Evolutionary conservation across 345 rosid species (phyloP).

Genomic region (Limnanthes douglasii): DNA sequence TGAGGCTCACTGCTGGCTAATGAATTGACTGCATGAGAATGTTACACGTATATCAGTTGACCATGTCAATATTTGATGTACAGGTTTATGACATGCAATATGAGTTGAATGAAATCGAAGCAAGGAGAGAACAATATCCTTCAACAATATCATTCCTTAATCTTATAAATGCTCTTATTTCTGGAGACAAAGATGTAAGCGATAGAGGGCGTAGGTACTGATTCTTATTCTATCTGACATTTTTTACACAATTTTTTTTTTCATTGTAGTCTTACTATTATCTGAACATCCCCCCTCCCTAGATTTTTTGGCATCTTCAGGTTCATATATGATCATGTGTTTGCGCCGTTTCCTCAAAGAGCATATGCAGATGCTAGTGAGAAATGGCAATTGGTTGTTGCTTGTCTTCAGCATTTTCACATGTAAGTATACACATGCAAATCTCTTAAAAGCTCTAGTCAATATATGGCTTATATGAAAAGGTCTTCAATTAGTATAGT

Average conservation of each 20-base stretch:
- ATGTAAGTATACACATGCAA: conserved; percentile 56
- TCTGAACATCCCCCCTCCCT: conserved; percentile 15
- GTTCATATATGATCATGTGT: conserved; percentile 82
- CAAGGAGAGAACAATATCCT: conserved; percentile 82
- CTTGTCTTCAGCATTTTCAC: conserved; percentile 94
- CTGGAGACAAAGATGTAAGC: conserved; percentile 70
- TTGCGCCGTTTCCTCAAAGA: conserved; percentile 86
- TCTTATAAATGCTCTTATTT: conserved; percentile 69
- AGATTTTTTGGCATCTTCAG: conserved; percentile 90
- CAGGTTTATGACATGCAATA: conserved; percentile 96
- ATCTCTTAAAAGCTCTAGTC: too few species aligned
- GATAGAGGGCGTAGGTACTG: conserved; percentile 87
- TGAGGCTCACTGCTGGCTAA: too few species aligned
- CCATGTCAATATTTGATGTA: conserved; percentile 10
- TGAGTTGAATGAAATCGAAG: conserved; percentile 96
- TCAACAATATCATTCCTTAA: conserved; percentile 87
- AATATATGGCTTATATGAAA: too few species aligned
- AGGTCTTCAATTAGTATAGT: too few species aligned
- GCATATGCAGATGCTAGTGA: conserved; percentile 90
- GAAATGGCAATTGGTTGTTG: conserved; percentile 89
- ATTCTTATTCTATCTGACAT: conserved; percentile 7
- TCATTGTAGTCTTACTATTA: conserved; percentile 9
- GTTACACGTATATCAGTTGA: too few species aligned
- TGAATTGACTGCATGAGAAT: too few species aligned
- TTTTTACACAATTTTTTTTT: conserved; percentile 6